Percentiles rank a stretch among this genome's conserved stretches.
Conservation (phyloP, 2,329 filamentous ascomycete genomes). For the Xylaria sp. region DNA sequence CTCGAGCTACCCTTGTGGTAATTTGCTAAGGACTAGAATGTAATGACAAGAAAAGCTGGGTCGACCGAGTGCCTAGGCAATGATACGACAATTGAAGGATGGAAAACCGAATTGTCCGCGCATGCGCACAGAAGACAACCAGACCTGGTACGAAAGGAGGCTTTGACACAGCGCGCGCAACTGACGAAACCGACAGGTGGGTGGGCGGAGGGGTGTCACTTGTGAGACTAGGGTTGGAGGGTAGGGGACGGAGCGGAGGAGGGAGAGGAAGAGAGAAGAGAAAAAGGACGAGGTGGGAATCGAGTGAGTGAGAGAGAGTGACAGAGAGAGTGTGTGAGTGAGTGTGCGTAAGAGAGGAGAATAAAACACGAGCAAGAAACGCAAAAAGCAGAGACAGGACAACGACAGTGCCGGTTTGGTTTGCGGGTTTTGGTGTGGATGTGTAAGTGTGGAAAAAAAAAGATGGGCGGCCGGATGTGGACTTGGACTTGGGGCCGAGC, state of each 20-base stretch:
- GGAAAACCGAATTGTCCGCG: slow-evolving; percentile 51
- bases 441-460: slow-evolving; percentile 49
- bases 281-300: slow-evolving; percentile 47
- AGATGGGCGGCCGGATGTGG: slow-evolving; percentile 46
- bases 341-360: slow-evolving; percentile 50
- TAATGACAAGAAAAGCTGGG: slow-evolving; percentile 47
- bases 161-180: slow-evolving; percentile 53
- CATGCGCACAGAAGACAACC: slow-evolving; percentile 51
- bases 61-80: slow-evolving; percentile 39
- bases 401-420: slow-evolving; percentile 53
- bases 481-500: slow-evolving; percentile 42
- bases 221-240: slow-evolving; percentile 50
- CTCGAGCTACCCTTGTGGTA: slow-evolving; percentile 44
- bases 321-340: slow-evolving; percentile 41
- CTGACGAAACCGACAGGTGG: slow-evolving; percentile 51
- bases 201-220: slow-evolving; percentile 40
- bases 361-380: slow-evolving; percentile 55
- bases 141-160: slow-evolving; percentile 51
- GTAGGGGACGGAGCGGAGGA: slow-evolving; percentile 43
- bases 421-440: slow-evolving; percentile 49
- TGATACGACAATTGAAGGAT: slow-evolving; percentile 48
- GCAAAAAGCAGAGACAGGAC: slow-evolving; percentile 50
- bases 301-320: slow-evolving; percentile 38
- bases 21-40: slow-evolving; percentile 36
- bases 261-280: slow-evolving; percentile 41